Evolutionary conservation across 2,329 filamentous ascomycete genomes (phyloP).

Genomic region (Colletotrichum neosansevieriae): DNA sequence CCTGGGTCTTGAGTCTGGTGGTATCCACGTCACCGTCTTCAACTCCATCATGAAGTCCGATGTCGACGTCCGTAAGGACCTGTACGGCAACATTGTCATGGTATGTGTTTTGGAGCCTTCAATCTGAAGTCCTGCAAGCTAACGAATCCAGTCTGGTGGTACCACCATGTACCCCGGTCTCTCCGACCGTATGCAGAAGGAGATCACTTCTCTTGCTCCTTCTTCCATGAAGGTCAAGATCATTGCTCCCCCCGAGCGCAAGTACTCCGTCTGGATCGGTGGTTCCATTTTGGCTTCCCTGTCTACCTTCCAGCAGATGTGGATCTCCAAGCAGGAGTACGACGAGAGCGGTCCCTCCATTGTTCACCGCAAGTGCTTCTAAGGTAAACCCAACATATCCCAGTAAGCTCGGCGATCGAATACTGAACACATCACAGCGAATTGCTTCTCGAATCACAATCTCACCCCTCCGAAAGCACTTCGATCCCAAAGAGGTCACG

Average conservation of each 20-base stretch:
- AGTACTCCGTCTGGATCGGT: constrained; percentile 99
- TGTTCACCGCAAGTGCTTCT: constrained; percentile 99
- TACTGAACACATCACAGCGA: constrained; percentile 17
- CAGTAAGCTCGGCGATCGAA: neutral
- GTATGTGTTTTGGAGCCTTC: constrained; percentile 67
- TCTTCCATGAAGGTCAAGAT: constrained; percentile 99
- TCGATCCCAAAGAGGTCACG: constrained; percentile 60
- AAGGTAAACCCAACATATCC: constrained; percentile 68
- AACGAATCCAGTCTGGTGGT: constrained; percentile 86
- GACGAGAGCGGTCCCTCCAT: constrained; percentile 99
- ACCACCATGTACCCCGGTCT: constrained; percentile 99
- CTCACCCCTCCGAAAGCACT: constrained; percentile 51
- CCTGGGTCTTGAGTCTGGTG: constrained; percentile 96
- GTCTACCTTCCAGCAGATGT: constrained; percentile 99
- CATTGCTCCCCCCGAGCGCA: constrained; percentile 99
- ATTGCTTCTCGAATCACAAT: constrained; percentile 42
- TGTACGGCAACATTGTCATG: constrained; percentile 99
- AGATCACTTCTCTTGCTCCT: constrained; percentile 98
- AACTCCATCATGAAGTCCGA: constrained; percentile 99
- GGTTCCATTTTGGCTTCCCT: constrained; percentile 99
- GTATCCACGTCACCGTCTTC: constrained; percentile 99
- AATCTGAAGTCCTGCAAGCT: constrained; percentile 43
- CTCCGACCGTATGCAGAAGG: constrained; percentile 99
- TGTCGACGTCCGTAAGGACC: constrained; percentile 99
- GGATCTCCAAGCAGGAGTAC: constrained; percentile 99